These are phyloP conservation scores for Rubroboletus satanas DNA, from an alignment of 768 basidiomycete genomes.

Conservation along the genomic window DNA sequence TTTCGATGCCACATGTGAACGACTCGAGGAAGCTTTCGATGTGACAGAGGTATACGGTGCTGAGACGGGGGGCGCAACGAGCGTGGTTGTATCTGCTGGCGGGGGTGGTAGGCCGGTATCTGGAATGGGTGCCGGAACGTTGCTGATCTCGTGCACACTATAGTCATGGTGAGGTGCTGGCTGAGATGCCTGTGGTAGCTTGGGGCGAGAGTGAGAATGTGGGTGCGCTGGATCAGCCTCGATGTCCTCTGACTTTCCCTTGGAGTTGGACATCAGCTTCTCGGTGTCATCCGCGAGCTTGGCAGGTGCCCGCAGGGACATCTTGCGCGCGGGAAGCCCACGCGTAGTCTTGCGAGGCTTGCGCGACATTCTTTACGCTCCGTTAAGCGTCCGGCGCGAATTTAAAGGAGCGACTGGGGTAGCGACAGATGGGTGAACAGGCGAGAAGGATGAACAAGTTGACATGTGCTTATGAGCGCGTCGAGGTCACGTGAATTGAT, in stretches of 20 bases:
- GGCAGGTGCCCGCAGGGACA: conserved; percentile 4
- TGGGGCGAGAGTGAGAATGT: conserved; percentile 4
- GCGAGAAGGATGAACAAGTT: conserved; percentile 8
- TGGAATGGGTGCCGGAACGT: conserved; percentile 30
- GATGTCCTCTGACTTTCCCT: not conserved
- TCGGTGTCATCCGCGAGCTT: conserved; percentile 23
- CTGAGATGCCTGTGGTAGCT: conserved; percentile 13
- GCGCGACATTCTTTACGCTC: conserved; percentile 14
- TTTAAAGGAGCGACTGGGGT: conserved; percentile 23
- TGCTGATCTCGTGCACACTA: conserved; percentile 25
- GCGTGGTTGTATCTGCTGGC: conserved; percentile 10
- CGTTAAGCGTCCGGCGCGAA: conserved; percentile 27
- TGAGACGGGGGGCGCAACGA: conserved; percentile 3
- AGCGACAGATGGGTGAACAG: conserved; percentile 4
- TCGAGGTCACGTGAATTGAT: conserved; percentile 29
- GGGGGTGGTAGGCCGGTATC: conserved; percentile 31
- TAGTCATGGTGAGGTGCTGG: conserved; percentile 22
- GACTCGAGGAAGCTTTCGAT: conserved; percentile 12
- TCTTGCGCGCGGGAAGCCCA: conserved; percentile 7
- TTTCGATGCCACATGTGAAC: conserved; percentile 12
- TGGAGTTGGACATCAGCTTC: conserved; percentile 10
- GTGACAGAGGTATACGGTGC: conserved; percentile 26
- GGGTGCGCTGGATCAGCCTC: not conserved
- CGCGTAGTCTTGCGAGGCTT: conserved; percentile 11
- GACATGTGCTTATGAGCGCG: conserved; percentile 26